Percentiles rank a stretch among this genome's conserved stretches.
phyloP scores from a whole-genome alignment of 176 grass and related monocot species.

The Pontederia crassipes region DNA sequence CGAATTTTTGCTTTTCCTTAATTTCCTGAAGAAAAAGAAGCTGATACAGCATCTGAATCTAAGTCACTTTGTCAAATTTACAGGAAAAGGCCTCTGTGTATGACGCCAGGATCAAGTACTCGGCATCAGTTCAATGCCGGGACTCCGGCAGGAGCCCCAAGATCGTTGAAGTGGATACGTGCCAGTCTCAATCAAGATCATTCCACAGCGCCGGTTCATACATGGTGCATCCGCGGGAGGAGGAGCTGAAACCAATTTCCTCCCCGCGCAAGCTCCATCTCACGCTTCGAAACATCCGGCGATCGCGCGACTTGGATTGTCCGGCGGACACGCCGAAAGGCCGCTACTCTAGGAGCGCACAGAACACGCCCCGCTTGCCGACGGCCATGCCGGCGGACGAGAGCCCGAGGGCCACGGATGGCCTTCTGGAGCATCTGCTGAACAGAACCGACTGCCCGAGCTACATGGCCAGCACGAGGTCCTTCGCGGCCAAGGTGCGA shows the following conservation, averaged over 20 bases:
- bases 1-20: slow-evolving; percentile 4
- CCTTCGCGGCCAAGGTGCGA: slow-evolving; percentile 45
- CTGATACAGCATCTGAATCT: slow-evolving; percentile 19
- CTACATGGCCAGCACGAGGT: slow-evolving; percentile 15
- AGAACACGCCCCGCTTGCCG: slow-evolving; percentile 33
- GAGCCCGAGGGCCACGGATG: background rate
- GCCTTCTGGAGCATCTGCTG: background rate
- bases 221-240: background rate
- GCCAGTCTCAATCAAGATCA: slow-evolving; percentile 32
- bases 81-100: slow-evolving; percentile 40
- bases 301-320: slow-evolving; percentile 20
- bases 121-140: slow-evolving; percentile 27
- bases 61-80: background rate
- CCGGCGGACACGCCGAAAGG: background rate
- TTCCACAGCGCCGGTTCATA: slow-evolving; percentile 4
- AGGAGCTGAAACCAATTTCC: slow-evolving; percentile 6
- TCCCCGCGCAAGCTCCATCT: slow-evolving; percentile 25
- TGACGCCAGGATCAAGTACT: slow-evolving; percentile 11
- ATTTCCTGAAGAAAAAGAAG: background rate
- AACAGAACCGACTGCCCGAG: background rate
- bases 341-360: slow-evolving; percentile 35
- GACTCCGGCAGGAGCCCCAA: slow-evolving; percentile 60
- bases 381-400: background rate
- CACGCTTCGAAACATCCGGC: slow-evolving; percentile 1
- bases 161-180: slow-evolving; percentile 86